These are phyloP conservation scores for Delonix regia DNA, from an alignment of 306 rosid genomes.

Conservation along the genomic window DNA sequence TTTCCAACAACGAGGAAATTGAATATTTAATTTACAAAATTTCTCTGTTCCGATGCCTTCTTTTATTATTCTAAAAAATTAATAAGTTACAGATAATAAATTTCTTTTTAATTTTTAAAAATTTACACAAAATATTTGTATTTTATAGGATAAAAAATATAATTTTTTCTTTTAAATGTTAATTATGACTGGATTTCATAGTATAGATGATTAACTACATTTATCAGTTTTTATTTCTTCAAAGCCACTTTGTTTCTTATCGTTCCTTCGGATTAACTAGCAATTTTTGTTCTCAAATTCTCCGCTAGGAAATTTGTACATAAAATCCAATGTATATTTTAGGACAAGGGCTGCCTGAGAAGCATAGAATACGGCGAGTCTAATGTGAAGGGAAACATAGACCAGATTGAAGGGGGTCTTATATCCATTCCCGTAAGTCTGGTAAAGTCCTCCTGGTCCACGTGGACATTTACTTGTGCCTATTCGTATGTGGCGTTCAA, in stretches of 20 bases:
- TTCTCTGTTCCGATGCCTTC: too few species aligned
- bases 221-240: too few species aligned
- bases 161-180: too few species aligned
- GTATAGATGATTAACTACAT: too few species aligned
- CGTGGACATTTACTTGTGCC: neutral
- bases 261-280: neutral
- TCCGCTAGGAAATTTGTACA: constrained; percentile 22
- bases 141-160: too few species aligned
- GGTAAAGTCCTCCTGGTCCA: neutral
- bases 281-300: neutral
- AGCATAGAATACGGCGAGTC: neutral
- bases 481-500: constrained; percentile 35
- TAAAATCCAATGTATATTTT: neutral
- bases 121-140: too few species aligned
- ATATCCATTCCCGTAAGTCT: neutral
- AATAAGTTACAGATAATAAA: too few species aligned
- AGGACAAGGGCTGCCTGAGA: neutral
- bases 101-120: too few species aligned
- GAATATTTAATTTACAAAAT: too few species aligned
- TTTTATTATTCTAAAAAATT: too few species aligned
- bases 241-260: neutral
- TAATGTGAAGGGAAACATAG: neutral
- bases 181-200: too few species aligned
- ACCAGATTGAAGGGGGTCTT: neutral
- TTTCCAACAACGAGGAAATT: too few species aligned